Conservation (phyloP, 345 rosid genomes). For the Conringia planisiliqua region DNA sequence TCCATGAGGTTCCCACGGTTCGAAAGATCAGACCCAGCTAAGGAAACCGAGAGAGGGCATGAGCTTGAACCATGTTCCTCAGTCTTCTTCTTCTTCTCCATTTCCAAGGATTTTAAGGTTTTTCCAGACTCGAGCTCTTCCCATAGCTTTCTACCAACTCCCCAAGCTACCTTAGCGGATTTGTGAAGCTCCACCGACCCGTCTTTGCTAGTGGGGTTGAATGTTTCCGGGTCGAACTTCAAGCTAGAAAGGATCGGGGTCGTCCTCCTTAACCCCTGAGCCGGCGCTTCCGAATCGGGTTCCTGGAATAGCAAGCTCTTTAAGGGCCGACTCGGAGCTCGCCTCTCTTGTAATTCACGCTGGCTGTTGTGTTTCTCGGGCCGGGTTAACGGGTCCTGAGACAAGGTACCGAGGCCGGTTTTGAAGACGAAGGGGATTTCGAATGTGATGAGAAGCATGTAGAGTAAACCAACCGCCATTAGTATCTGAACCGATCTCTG, state of each 20-base stretch:
- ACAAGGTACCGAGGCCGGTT: constrained; percentile 36
- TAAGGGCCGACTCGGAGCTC: constrained; percentile 62
- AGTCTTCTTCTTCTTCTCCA: constrained; percentile 29
- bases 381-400: constrained; percentile 51
- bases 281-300: constrained; percentile 31
- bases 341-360: constrained; percentile 39
- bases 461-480: constrained; percentile 49
- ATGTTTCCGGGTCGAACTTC: constrained; percentile 47
- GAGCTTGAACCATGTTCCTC: constrained; percentile 30
- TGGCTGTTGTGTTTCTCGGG: constrained; percentile 45
- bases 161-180: constrained; percentile 63
- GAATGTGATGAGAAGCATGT: constrained; percentile 52
- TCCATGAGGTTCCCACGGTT: constrained; percentile 43
- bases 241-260: constrained; percentile 45
- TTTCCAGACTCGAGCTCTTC: constrained; percentile 50
- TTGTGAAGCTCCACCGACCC: constrained; percentile 59
- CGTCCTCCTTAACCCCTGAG: constrained; percentile 4
- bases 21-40: constrained; percentile 56
- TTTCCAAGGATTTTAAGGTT: background rate
- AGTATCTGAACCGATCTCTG: constrained; percentile 64
- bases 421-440: constrained; percentile 68
- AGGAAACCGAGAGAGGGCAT: constrained; percentile 53
- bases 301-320: constrained; percentile 37
- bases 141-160: constrained; percentile 66
- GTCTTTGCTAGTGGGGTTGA: constrained; percentile 39